Percentiles rank a stretch among this genome's conserved stretches.
phyloP scores from a whole-genome alignment of 805 yeast genomes.

The Barnettozyma siamensis region DNA sequence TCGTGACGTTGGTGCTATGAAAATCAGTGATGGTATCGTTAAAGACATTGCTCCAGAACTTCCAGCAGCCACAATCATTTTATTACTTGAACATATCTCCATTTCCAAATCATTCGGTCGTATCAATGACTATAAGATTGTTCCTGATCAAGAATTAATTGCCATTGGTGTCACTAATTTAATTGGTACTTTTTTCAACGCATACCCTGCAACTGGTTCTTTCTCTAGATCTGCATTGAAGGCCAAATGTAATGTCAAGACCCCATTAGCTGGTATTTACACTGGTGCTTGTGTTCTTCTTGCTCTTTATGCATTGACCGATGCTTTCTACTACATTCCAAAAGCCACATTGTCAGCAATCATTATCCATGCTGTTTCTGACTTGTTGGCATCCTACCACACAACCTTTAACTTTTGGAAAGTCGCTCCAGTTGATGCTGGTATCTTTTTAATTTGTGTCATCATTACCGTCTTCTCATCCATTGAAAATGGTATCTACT shows the following conservation, averaged over 20 bases:
- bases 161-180: slow-evolving; percentile 92
- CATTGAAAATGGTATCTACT: slow-evolving; percentile 87
- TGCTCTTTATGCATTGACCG: slow-evolving; percentile 79
- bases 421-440: slow-evolving; percentile 46
- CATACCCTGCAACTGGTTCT: slow-evolving; percentile 95
- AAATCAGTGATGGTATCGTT: slow-evolving; percentile 53
- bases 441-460: slow-evolving; percentile 22
- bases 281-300: slow-evolving; percentile 85
- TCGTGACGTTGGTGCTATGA: slow-evolving; percentile 67
- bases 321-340: slow-evolving; percentile 83
- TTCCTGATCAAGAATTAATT: slow-evolving; percentile 89
- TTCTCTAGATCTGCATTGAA: slow-evolving; percentile 92
- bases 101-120: slow-evolving; percentile 92
- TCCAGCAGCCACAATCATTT: slow-evolving; percentile 79
- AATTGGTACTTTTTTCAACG: slow-evolving; percentile 86
- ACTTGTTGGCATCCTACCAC: slow-evolving; percentile 65
- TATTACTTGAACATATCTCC: slow-evolving; percentile 87
- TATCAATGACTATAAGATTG: slow-evolving; percentile 81
- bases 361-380: slow-evolving; percentile 90
- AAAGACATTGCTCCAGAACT: slow-evolving; percentile 64
- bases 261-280: slow-evolving; percentile 88
- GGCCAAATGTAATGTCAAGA: slow-evolving; percentile 91
- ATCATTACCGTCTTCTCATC: slow-evolving; percentile 30
- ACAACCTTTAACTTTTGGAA: slow-evolving; percentile 67
- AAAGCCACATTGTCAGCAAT: slow-evolving; percentile 83